Evolutionary conservation across 768 basidiomycete species (phyloP).

Genomic region (Porpolomopsis calyptriformis): DNA sequence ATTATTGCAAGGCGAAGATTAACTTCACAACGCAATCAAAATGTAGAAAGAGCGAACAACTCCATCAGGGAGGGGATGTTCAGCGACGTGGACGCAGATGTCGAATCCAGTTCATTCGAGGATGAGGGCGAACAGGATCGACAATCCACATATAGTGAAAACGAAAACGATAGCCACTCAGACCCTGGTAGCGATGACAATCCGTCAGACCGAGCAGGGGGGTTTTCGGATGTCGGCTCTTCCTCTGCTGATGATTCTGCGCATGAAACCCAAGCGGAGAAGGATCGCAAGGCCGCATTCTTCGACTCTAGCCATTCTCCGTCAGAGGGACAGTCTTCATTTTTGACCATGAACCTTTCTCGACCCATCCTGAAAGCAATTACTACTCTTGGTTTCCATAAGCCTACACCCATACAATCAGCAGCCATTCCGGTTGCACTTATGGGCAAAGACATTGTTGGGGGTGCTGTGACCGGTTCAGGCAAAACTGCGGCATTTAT

Average conservation of each 20-base stretch:
- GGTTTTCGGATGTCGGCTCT: conserved; percentile 20
- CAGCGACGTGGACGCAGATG: conserved; percentile 24
- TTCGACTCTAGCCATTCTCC: conserved; percentile 55
- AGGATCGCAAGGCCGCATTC: conserved; percentile 78
- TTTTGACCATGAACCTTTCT: conserved; percentile 90
- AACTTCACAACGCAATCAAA: conserved; percentile 55
- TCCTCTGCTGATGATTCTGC: conserved; percentile 30
- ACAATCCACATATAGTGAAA: conserved; percentile 1
- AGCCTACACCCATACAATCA: conserved; percentile 93
- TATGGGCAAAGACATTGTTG: conserved; percentile 91
- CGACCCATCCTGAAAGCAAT: conserved; percentile 88
- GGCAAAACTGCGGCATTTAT: conserved; percentile 98
- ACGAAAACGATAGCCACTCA: conserved; percentile 33
- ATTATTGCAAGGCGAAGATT: conserved; percentile 71
- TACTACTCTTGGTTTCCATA: conserved; percentile 66
- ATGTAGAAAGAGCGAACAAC: conserved; percentile 28
- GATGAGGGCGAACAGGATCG: conserved; percentile 27
- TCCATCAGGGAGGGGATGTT: conserved; percentile 30
- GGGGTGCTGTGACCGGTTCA: conserved; percentile 91
- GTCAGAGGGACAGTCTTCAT: conserved; percentile 58
- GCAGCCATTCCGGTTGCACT: conserved; percentile 90
- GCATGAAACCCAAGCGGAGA: conserved; percentile 52
- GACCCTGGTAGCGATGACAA: conserved; percentile 9
- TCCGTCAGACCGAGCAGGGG: conserved; percentile 7
- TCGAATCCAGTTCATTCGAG: conserved; percentile 21